phyloP scores from a whole-genome alignment of 108 stramenopile genomes.

The Cyclotella choctawhatcheeana region DNA sequence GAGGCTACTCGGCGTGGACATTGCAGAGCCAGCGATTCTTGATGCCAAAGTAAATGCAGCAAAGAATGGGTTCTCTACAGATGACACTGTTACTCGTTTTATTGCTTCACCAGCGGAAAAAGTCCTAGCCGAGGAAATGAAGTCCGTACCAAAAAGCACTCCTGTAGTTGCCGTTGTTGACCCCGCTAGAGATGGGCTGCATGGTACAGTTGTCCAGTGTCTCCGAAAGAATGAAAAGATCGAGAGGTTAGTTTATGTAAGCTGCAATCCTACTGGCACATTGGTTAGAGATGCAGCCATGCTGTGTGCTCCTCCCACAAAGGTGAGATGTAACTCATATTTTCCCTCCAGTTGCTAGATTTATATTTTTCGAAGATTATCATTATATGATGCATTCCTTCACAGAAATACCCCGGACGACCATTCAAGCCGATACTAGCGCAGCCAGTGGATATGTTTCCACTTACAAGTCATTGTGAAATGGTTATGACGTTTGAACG shows the following conservation, averaged over 20 bases:
- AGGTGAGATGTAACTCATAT: constrained; percentile 30
- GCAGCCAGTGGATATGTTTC: constrained; percentile 96
- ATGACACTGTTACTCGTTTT: constrained; percentile 53
- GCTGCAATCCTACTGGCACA: constrained; percentile 91
- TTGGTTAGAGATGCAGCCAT: constrained; percentile 74
- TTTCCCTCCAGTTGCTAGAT: neutral
- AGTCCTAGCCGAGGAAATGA: constrained; percentile 62
- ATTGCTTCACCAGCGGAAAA: constrained; percentile 77
- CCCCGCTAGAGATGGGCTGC: constrained; percentile 93
- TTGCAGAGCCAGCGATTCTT: constrained; percentile 82
- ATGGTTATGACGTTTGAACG: constrained; percentile 95
- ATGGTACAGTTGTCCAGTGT: constrained; percentile 73
- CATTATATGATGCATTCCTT: too few relatives aligned
- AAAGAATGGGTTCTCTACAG: constrained; percentile 43
- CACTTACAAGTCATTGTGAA: constrained; percentile 91
- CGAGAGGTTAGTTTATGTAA: constrained; percentile 91
- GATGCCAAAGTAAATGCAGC: constrained; percentile 87
- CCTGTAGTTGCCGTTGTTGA: constrained; percentile 89
- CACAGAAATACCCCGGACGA: constrained; percentile 58
- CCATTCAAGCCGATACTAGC: constrained; percentile 83
- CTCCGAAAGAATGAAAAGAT: constrained; percentile 73
- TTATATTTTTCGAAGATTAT: too few relatives aligned
- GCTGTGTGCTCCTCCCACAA: constrained; percentile 83
- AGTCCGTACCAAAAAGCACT: constrained; percentile 30
- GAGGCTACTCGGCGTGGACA: constrained; percentile 88